Base-by-base conservation (phyloP, 2,329 filamentous ascomycete species). In the Delphinella strobiligena region DNA sequence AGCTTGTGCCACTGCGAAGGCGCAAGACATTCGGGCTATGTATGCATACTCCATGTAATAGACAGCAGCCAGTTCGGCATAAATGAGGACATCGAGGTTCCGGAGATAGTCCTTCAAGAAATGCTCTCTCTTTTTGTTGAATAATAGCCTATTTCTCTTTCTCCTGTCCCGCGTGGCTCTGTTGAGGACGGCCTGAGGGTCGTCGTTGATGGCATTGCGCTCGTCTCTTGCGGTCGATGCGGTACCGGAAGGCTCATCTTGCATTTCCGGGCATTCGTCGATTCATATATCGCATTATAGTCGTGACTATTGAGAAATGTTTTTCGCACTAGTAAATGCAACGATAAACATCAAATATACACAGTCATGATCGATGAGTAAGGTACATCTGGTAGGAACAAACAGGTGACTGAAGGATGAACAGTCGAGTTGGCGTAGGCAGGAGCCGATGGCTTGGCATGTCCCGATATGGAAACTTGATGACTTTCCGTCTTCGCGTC, bases 11-110 rank as follows among this genome's bases (percentile, higher is more conserved):
- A n/a, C n/a, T n/a, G 24, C 24, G 24, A 8, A 7, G 12, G 24
- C 12, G 24, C 12, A 8, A 12, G 24, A 8, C 12, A 8, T 12
- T 29, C 12, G 24, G n/a, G 11, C 22, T 31, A 9, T n/a, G 19
- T 31, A 30, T 41, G 51, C 70, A 51, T 64, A 78, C 74, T 80
- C 75, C 58, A 78, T 67, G 54, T 79, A 74, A 56, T 80, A 80
- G 43, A 78, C 56, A 5, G 68, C 65, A 29, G 74, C 73, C 43
- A 80, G 60, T 60, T 80, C 63, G 54, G 74, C 69, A 58, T 76
- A 79, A 41, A 77, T 67, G 35, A 76, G 51, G 48, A 74, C 66
- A 50, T 80, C 75, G 32, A 79, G 56, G 49, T 70, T 67, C 41
- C 68, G 65, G 44, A 78, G 61, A 36, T 78, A 53, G 39, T 72